phyloP scores from a whole-genome alignment of 306 rosid genomes.

The Heteromeles arbutifolia region DNA sequence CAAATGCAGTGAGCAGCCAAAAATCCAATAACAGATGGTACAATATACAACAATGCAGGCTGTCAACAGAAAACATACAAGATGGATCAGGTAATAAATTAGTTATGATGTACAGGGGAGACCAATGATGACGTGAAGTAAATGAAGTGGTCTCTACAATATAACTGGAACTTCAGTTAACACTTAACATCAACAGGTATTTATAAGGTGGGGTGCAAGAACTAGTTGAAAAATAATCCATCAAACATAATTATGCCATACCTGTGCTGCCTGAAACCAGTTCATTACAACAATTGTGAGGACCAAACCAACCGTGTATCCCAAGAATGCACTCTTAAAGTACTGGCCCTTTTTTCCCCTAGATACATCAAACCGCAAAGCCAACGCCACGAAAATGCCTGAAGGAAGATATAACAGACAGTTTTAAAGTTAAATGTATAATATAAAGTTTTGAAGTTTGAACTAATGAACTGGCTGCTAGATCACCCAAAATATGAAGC shows the following conservation, averaged over 20 bases:
- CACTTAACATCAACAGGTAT: neutral
- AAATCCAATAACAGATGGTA: constrained; percentile 86
- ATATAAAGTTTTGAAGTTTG: neutral
- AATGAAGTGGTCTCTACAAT: neutral
- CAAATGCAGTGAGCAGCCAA: constrained; percentile 88
- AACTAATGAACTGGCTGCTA: neutral
- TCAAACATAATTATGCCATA: constrained; percentile 13
- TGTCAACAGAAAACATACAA: constrained; percentile 27
- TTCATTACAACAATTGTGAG: constrained; percentile 95
- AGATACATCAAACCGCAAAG: constrained; percentile 92
- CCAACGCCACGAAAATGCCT: constrained; percentile 98
- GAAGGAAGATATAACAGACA: constrained; percentile 2
- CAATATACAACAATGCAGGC: constrained; percentile 97
- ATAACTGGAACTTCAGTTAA: neutral
- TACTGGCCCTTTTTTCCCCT: constrained; percentile 79
- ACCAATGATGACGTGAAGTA: neutral
- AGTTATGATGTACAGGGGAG: neutral
- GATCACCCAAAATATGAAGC: neutral
- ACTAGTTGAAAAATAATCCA: neutral
- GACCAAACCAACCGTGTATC: constrained; percentile 71
- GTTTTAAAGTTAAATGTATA: neutral
- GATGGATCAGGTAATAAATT: neutral
- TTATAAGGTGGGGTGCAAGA: constrained; percentile 4
- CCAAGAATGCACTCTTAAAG: constrained; percentile 88
- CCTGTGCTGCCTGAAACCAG: constrained; percentile 99